Evolutionary conservation across 169 alveolate species (phyloP).

Genomic region (Cryptosporidium sp.): DNA sequence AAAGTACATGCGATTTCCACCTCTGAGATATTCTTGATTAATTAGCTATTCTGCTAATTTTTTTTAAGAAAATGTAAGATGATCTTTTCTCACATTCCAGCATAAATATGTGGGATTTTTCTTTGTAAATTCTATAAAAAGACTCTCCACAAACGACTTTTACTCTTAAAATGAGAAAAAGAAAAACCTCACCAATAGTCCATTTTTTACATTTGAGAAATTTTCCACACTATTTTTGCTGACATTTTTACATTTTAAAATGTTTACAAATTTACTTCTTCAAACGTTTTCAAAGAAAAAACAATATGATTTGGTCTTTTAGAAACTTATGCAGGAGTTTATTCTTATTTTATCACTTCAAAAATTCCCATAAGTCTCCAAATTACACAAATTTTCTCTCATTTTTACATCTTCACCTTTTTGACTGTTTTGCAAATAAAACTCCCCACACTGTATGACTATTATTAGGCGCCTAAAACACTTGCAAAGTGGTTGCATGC

Average conservation of each 20-base stretch:
- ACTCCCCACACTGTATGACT: conserved; percentile 2
- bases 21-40: conserved; percentile 11
- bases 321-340: no score
- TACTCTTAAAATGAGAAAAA: background rate
- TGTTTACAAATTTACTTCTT: no score
- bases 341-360: background rate
- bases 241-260: conserved; percentile 7
- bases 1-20: conserved; percentile 33
- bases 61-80: background rate
- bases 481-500: conserved; percentile 12
- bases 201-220: conserved; percentile 11
- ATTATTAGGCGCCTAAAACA: background rate
- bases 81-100: background rate
- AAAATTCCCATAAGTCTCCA: background rate
- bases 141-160: background rate
- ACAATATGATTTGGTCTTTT: background rate
- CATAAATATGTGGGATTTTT: conserved; percentile 12
- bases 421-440: background rate
- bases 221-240: conserved; percentile 31
- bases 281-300: no score
- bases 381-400: background rate
- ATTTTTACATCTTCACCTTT: background rate
- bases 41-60: background rate
- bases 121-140: conserved; percentile 26
- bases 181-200: conserved; percentile 51